phyloP scores from a whole-genome alignment of 2,329 filamentous ascomycete genomes.

The Periconia sp. region DNA sequence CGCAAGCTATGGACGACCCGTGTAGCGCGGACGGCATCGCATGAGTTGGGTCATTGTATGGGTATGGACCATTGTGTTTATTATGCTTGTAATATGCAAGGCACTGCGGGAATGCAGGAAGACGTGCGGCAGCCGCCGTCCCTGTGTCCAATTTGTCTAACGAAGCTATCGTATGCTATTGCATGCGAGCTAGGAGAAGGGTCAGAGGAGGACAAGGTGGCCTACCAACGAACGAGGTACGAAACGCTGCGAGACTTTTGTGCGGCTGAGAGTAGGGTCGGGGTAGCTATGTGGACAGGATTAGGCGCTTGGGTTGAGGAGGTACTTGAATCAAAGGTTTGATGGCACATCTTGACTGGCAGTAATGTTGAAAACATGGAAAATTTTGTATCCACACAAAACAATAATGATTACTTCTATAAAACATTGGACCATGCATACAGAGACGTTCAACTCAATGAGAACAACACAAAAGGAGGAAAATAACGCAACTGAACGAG shows the following conservation, averaged over 20 bases:
- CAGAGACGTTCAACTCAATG: too few species aligned
- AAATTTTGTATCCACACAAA: too few species aligned
- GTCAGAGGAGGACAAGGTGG: slow-evolving; percentile 21
- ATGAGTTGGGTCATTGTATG: slow-evolving; percentile 73
- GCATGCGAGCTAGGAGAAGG: slow-evolving; percentile 25
- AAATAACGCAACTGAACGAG: too few species aligned
- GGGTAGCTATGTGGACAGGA: slow-evolving; percentile 21
- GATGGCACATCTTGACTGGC: too few species aligned
- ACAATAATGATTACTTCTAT: too few species aligned
- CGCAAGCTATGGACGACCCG: slow-evolving; percentile 62
- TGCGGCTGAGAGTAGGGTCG: slow-evolving; percentile 40
- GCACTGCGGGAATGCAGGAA: slow-evolving; percentile 62
- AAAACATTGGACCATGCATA: too few species aligned
- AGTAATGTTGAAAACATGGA: too few species aligned
- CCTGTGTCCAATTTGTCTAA: slow-evolving; percentile 64
- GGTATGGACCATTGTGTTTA: slow-evolving; percentile 70
- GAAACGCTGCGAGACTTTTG: slow-evolving; percentile 52
- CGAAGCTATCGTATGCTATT: slow-evolving; percentile 54
- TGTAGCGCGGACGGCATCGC: slow-evolving; percentile 61
- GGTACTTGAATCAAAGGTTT: too few species aligned
- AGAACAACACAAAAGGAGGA: too few species aligned
- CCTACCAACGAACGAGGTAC: slow-evolving; percentile 47
- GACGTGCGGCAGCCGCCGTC: slow-evolving; percentile 69
- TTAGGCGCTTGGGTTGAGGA: slow-evolving; percentile 19
- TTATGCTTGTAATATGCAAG: slow-evolving; percentile 70